Base-by-base conservation (phyloP, 441 rosid species). In the Jatropha multifida region DNA sequence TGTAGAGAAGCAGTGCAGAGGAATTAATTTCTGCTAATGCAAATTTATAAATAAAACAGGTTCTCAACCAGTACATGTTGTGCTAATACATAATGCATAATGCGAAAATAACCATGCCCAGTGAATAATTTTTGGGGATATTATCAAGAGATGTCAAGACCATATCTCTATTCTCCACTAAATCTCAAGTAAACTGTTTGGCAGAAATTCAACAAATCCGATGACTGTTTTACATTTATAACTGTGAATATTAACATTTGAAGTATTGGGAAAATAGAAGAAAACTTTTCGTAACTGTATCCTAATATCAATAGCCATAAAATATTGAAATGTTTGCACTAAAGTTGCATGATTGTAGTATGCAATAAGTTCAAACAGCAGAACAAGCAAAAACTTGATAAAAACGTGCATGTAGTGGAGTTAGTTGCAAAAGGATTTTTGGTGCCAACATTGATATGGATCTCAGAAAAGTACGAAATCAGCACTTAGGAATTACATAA, bases 1-100 rank as follows among this genome's bases (percentile, higher is more conserved):
- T 96, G 82, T 75, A 72, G 42, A 83, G 69, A 56, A 58, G 76
- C 68, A 79, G 55, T 61, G 68, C 26, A 74, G 71, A 76, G 72
- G 54, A 81, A 64, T 78, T 74, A 76, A 60, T 56, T 69, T 65
- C 77, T 71, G 40, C 65, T 12, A 65, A 64, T 40, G 59, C 38
- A 65, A 38, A 73, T 27, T 23, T 18, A 56, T 2, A 5, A 9
- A 71, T 9, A 20, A 32, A 40, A n/a, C 10, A 23, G 48, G 37
- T 55, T 32, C 32, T 32, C 32, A 32, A 32, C 52, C 51, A n/a
- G 63, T 5, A 18, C 52, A 10, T 11, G 42, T 41, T 13, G 18
- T 60, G 38, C 68, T 32, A 32, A 9, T 68, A 68, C 60, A 62
- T 76, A 54, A 62, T 62, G 42, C 66, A 5, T 49, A 15, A 23